Conservation (phyloP, 1,284 basidiomycete genomes). For the Mycosarcoma mackinlayi region DNA sequence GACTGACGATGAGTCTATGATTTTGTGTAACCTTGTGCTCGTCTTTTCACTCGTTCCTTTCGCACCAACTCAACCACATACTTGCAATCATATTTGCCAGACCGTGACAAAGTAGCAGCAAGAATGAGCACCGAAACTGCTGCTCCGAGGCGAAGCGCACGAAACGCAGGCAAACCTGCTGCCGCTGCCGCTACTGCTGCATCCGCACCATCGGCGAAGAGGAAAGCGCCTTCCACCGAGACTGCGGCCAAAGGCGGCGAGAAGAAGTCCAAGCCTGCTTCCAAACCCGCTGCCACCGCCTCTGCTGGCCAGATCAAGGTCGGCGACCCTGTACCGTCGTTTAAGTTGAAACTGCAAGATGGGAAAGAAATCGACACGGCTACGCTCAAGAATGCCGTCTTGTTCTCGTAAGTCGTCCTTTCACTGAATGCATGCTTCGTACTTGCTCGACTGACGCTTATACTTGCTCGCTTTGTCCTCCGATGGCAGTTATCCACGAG, state of each 20-base stretch:
- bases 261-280: conserved; percentile 31
- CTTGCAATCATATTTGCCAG: neutral
- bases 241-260: neutral
- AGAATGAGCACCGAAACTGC: conserved; percentile 8
- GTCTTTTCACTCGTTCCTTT: neutral
- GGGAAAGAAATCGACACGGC: conserved; percentile 15
- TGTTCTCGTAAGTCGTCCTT: conserved; percentile 35
- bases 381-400: conserved; percentile 27
- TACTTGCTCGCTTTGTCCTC: neutral
- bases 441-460: neutral
- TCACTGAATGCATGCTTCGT: neutral
- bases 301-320: conserved; percentile 72
- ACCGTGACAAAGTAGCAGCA: neutral
- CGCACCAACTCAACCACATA: neutral
- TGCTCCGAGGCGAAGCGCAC: conserved; percentile 33
- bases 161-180: conserved; percentile 34
- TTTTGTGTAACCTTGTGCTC: no score
- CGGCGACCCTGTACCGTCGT: conserved; percentile 80
- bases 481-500: conserved; percentile 35
- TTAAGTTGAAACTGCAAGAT: conserved; percentile 74
- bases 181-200: conserved; percentile 6
- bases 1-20: no score
- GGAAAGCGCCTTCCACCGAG: conserved; percentile 6
- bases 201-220: conserved; percentile 14
- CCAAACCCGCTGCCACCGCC: neutral